Base-by-base conservation (phyloP, 2,329 filamentous ascomycete species). In the Zasmidium cellare region DNA sequence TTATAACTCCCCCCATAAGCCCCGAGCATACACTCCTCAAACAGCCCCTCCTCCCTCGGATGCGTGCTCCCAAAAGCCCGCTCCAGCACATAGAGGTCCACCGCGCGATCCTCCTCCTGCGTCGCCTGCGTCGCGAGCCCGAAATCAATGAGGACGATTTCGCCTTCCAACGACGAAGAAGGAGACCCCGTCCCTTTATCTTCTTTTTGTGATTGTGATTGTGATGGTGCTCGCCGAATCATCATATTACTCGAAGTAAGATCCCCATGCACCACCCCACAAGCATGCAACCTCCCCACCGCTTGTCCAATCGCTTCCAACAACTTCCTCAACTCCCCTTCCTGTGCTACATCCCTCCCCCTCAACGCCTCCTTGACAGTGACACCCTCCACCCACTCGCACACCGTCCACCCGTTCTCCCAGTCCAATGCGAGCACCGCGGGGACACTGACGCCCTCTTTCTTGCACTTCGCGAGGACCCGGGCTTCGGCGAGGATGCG, bases 191-290 rank as follows among this genome's bases (percentile, higher is more conserved):
- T n/a, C n/a, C n/a, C n/a, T n/a, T n/a, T n/a, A n/a, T n/a, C n/a
- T n/a, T n/a, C n/a, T n/a, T n/a, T n/a, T n/a, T n/a, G n/a, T n/a
- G n/a, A n/a, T n/a, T n/a, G n/a, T n/a, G n/a, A n/a, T n/a, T n/a
- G n/a, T n/a, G n/a, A n/a, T n/a, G n/a, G n/a, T n/a, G n/a, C n/a
- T 14, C 46, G 14, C 31, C 84, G 74, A 65, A 97, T 72, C 88
- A 99, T 97, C 78, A 99, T 82, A 76, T 99, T 99, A 77, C 92
- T 97, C 63, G 92, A 99, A 60, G 94, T 99, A 77, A 99, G 76
- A 77, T 99, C 94, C 44, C 94, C 94, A 77, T 99, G 94, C 58
- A 96, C 87, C 56, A 97, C 84, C 16, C 93, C 93, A n/a, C 86
- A 82, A 55, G 82, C 83, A 79, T 99, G 94, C 79, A 99, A 79